A percentile compares a stretch with the other conserved stretches of the same genome.
Evolutionary conservation across 2,329 filamentous ascomycete species (phyloP).

Genomic region (Sclerotinia sclerotiorum): DNA sequence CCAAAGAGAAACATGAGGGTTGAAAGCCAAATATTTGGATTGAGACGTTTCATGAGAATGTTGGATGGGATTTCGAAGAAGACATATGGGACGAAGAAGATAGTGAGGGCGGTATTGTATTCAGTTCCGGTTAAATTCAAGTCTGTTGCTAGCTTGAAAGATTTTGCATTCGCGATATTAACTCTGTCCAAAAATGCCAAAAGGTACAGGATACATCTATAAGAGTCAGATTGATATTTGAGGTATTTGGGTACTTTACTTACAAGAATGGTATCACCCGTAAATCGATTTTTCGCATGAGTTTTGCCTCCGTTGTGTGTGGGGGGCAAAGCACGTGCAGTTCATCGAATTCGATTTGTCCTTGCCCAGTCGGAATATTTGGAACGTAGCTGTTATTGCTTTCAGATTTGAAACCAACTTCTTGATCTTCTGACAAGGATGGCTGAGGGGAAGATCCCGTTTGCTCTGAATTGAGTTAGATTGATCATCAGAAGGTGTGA

Average conservation of each 20-base stretch:
- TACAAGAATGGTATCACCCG: slow-evolving; percentile 70
- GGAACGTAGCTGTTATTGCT: slow-evolving; percentile 34
- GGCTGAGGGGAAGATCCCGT: slow-evolving; percentile 1
- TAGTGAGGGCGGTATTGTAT: slow-evolving; percentile 75
- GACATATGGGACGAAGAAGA: slow-evolving; percentile 80
- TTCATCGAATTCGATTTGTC: slow-evolving; percentile 33
- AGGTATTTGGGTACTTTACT: background rate
- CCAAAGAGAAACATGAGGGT: slow-evolving; percentile 74
- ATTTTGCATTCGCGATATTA: slow-evolving; percentile 75
- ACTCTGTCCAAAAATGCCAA: slow-evolving; percentile 70
- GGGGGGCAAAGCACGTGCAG: slow-evolving; percentile 38
- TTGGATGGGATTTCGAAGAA: slow-evolving; percentile 72
- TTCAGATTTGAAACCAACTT: slow-evolving; percentile 32
- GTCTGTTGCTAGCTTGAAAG: slow-evolving; percentile 64
- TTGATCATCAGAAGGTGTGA: background rate
- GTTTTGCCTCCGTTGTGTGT: slow-evolving; percentile 53
- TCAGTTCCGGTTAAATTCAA: slow-evolving; percentile 58
- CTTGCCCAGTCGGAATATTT: slow-evolving; percentile 21
- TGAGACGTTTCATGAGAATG: slow-evolving; percentile 66
- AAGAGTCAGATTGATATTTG: background rate
- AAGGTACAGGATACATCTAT: slow-evolving; percentile 61
- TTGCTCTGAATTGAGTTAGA: slow-evolving; percentile 13
- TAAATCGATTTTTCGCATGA: slow-evolving; percentile 70
- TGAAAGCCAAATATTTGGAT: slow-evolving; percentile 70
- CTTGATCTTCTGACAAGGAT: slow-evolving; percentile 25